These are phyloP conservation scores for Gymnopilus dilepis DNA, from an alignment of 768 basidiomycete genomes.

Conservation along the genomic window DNA sequence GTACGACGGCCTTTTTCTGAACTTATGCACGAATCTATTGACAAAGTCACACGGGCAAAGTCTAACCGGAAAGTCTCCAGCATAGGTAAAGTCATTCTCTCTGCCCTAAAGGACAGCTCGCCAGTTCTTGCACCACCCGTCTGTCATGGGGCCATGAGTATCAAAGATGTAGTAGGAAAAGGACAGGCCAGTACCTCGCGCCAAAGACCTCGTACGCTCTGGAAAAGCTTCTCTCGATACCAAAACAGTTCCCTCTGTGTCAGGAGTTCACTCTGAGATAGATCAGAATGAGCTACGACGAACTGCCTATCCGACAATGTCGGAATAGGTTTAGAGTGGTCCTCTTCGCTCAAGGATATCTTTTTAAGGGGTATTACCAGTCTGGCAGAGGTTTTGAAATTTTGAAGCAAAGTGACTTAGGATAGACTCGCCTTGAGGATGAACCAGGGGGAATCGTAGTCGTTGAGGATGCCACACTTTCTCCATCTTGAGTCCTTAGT, in stretches of 20 bases:
- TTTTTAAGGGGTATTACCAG: slow-evolving; percentile 77
- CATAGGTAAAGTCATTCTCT: slow-evolving; percentile 81
- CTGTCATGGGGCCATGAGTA: slow-evolving; percentile 43
- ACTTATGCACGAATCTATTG: slow-evolving; percentile 42
- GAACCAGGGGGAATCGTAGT: slow-evolving; percentile 87
- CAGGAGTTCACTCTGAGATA: slow-evolving; percentile 63
- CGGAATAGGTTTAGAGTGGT: slow-evolving; percentile 75
- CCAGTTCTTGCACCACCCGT: slow-evolving; percentile 80
- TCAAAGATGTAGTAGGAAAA: neutral
- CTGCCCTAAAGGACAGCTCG: slow-evolving; percentile 75
- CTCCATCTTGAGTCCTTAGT: slow-evolving; percentile 69
- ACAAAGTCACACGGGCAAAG: slow-evolving; percentile 62
- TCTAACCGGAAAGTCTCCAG: slow-evolving; percentile 77
- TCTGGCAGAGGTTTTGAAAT: slow-evolving; percentile 37
- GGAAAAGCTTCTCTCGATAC: slow-evolving; percentile 91
- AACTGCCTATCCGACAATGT: slow-evolving; percentile 90
- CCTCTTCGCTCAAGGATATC: slow-evolving; percentile 61
- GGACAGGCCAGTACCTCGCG: slow-evolving; percentile 66
- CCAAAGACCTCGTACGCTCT: slow-evolving; percentile 74
- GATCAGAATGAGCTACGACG: slow-evolving; percentile 76
- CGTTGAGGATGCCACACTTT: slow-evolving; percentile 45
- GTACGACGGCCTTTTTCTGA: slow-evolving; percentile 21
- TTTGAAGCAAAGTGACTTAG: neutral
- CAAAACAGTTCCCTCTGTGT: slow-evolving; percentile 87
- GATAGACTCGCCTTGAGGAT: slow-evolving; percentile 63